Conservation (phyloP, 1,284 basidiomycete genomes). For the Boletellus sp. region DNA sequence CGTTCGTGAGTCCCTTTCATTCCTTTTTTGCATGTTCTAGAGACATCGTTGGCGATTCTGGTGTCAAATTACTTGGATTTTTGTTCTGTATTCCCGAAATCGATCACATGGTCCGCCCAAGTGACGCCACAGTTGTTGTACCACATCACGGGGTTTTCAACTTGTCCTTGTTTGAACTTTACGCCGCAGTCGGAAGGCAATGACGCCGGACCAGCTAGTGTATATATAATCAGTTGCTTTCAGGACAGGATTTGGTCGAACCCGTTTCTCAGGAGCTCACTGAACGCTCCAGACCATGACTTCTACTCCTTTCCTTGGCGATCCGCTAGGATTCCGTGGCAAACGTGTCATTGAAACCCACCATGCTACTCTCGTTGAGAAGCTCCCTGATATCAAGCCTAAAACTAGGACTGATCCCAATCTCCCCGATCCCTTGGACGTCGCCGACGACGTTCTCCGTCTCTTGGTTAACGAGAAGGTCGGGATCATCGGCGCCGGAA, state of each 20-base stretch:
- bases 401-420: not conserved
- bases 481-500: conserved; percentile 24
- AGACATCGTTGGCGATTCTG: too few species aligned
- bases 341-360: conserved; percentile 10
- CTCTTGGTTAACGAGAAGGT: conserved; percentile 12
- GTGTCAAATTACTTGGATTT: too few species aligned
- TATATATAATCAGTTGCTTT: not conserved
- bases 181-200: not conserved
- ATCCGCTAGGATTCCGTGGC: conserved; percentile 13
- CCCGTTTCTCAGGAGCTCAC: not conserved
- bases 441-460: not conserved
- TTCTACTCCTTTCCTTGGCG: conserved; percentile 10
- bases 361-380: conserved; percentile 3
- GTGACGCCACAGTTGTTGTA: not conserved
- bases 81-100: too few species aligned
- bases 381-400: conserved; percentile 1
- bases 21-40: too few species aligned
- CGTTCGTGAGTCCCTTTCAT: too few species aligned
- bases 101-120: too few species aligned
- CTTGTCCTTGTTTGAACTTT: not conserved
- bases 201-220: not conserved
- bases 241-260: not conserved
- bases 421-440: not conserved
- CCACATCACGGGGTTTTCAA: not conserved
- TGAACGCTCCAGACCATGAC: not conserved